phyloP scores from a whole-genome alignment of 352 stramenopile genomes.

The Globisporangium ultimum region DNA sequence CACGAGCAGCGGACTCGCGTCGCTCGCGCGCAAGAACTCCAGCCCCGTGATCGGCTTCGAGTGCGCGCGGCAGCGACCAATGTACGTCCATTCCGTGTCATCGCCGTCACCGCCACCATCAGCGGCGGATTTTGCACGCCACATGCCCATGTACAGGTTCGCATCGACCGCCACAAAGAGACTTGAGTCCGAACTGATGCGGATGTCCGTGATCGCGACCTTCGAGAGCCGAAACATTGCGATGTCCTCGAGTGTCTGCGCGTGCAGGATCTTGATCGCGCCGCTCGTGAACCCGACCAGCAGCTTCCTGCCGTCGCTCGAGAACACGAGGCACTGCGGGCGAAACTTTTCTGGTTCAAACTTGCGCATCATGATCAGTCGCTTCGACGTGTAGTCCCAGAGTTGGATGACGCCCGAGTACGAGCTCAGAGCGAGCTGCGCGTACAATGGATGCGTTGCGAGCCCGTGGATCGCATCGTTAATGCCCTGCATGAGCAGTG shows the following conservation, averaged over 20 bases:
- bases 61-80: conserved; percentile 77
- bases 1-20: conserved; percentile 77
- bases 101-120: conserved; percentile 7
- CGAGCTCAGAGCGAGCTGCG: conserved; percentile 78
- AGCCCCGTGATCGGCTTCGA: conserved; percentile 84
- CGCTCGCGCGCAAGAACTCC: conserved; percentile 77
- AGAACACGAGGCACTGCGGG: conserved; percentile 81
- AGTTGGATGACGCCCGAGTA: conserved; percentile 85
- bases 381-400: conserved; percentile 88
- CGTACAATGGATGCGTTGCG: conserved; percentile 65
- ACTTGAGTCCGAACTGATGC: conserved; percentile 63
- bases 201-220: conserved; percentile 71
- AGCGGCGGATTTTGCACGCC: conserved; percentile 43
- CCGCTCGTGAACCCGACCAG: conserved; percentile 88
- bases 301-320: conserved; percentile 70
- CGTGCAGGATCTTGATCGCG: conserved; percentile 81
- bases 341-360: conserved; percentile 63
- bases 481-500: conserved; percentile 90
- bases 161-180: conserved; percentile 82
- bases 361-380: conserved; percentile 80
- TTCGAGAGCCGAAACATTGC: conserved; percentile 64
- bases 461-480: conserved; percentile 84
- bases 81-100: conserved; percentile 73
- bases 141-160: conserved; percentile 74
- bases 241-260: conserved; percentile 73